Evolutionary conservation across 441 rosid genomes (phyloP), one percentile per base, ranked within the genome.

Genomic region (Adansonia gregorii): DNA sequence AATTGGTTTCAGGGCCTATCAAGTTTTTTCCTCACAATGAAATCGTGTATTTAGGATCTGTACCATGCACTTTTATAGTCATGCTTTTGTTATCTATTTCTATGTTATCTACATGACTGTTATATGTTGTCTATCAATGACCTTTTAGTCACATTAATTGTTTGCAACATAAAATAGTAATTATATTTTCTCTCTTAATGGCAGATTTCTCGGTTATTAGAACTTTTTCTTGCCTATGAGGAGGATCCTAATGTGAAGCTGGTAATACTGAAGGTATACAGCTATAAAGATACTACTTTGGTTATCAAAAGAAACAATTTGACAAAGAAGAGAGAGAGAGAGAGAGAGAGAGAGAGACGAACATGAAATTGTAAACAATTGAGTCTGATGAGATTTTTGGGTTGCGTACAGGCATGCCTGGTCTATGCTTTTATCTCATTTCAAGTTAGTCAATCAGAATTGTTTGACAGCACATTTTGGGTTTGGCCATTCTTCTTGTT

Each of bases 171-270:
- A 49, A 61, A 46, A 35, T 1, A 48, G 31, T 5, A 48, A 22
- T 45, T 1, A 68, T 46, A 4, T 9, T 24, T 31, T 70, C 55
- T 35, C 49, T 60, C 31, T 48, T 22, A 17, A 60, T 0, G 56
- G 19, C 45, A 77, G 80, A 41, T 77, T 60, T 77, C 75, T 59
- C 63, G 39, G 9, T 49, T 77, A 19, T 70, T 46, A 19, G 75
- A 77, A 17, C 69, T 68, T 69, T 77, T 77, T 45, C 58, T 77
- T 69, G 80, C 75, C 46, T 70, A 70, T 19, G 80, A 77, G 80
- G 68, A 69, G 20, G 75, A 70, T 60, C 75, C 80, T 60, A 60
- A 70, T 59, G 80, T 77, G 54, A 77, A 70, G 52, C 31, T 77
- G 59, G 51, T 77, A 31, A 71, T 77, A 3, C 7, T 77, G 58